Base-by-base conservation (phyloP, 495 filamentous ascomycete species). In the Penicillium taxi region DNA sequence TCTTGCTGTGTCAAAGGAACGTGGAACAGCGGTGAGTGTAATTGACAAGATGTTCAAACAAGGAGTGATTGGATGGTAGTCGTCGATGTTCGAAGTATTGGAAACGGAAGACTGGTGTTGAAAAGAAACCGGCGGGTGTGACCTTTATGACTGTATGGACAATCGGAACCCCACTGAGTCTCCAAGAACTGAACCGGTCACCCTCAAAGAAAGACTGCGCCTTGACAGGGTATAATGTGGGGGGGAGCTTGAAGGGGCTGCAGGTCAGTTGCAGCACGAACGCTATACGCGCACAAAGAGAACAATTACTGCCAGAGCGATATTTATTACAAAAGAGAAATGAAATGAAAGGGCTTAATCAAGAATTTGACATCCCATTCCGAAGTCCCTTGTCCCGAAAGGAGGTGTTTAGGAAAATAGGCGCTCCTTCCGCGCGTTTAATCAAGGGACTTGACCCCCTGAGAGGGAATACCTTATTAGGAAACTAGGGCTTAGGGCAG, bases 401-500 rank as follows among this genome's bases (percentile, higher is more conserved):
- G 58, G 58, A 62, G 59, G 50, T 57, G 31, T 36, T 39, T 23
- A n/a, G n/a, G 42, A 30, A 58, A 58, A 56, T 56, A 64, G 58
- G 55, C 61, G 61, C 63, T 53, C 55, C 56, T 64, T 63, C 54
- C 58, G 62, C 64, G 64, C 64, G 64, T 49, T 48, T 67, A 58
- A 50, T 41, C 37, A 39, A 20, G 20, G 29, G 40, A 29, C 25
- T 27, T 22, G 11, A 9, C 18, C 53, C 53, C 50, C 52, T 53
- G 52, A 53, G 28, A 46, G 36, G 4, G 26, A 4, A 17, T 24
- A 14, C 7, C 41, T 27, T 13, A 18, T 31, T 8, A 21, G 32
- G 35, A 9, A 29, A 19, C 20, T 53, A 47, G 44, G 47, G 51
- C 32, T 37, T 35, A 51, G 50, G 42, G 47, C 21, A 27, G 12